A percentile compares a stretch with the other conserved stretches of the same genome.
Conservation (phyloP, 2,329 filamentous ascomycete genomes). For the Scedosporium minutisporum region DNA sequence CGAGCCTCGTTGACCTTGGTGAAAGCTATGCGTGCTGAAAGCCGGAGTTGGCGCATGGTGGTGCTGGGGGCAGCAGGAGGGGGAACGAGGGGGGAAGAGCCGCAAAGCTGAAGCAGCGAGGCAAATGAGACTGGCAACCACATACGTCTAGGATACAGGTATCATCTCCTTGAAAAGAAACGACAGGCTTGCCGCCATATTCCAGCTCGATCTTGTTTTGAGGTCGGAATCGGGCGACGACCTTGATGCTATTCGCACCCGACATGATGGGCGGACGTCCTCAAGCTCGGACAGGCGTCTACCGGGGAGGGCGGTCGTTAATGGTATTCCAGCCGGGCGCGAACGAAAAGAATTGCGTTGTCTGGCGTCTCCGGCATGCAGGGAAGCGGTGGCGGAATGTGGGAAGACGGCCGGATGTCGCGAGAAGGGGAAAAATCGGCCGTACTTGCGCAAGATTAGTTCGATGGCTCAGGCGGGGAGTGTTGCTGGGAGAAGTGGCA, state of each 20-base stretch:
- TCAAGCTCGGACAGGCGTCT: neutral
- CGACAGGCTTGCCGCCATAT: slow-evolving; percentile 85
- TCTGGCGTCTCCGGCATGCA: neutral
- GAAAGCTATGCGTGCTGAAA: neutral
- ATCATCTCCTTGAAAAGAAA: slow-evolving; percentile 78
- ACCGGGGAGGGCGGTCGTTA: neutral
- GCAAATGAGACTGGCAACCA: slow-evolving; percentile 13
- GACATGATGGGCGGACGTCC: slow-evolving; percentile 33
- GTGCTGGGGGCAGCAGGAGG: neutral
- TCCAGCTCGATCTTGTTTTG: slow-evolving; percentile 92
- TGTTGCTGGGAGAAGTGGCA: neutral
- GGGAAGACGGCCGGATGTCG: neutral
- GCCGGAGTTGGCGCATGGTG: neutral
- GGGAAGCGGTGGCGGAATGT: neutral
- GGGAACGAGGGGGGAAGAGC: slow-evolving; percentile 6
- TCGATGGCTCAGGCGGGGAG: neutral
- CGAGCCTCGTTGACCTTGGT: no score
- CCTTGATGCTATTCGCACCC: slow-evolving; percentile 60
- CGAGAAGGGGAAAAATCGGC: slow-evolving; percentile 1
- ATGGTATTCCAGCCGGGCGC: neutral
- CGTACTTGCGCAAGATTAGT: slow-evolving; percentile 2
- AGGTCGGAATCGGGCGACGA: slow-evolving; percentile 94
- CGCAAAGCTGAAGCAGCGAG: slow-evolving; percentile 1
- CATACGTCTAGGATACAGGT: slow-evolving; percentile 78
- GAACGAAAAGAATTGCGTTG: neutral